Evolutionary conservation across 495 filamentous ascomycete species (phyloP), one percentile per base, ranked within the genome.

Genomic region (Wilcoxina mikolae): DNA sequence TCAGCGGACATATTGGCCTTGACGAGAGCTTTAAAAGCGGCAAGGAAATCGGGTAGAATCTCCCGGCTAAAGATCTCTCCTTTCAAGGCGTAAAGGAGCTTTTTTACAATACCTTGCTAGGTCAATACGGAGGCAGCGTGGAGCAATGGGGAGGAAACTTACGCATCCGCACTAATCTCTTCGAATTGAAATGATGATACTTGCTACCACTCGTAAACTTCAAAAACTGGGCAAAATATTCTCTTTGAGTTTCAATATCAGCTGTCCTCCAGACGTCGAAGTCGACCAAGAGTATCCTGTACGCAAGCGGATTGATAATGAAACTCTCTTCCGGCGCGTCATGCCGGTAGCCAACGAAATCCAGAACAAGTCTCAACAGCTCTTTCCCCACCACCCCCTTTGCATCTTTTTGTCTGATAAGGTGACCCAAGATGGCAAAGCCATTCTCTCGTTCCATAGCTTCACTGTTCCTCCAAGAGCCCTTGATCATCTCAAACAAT

Each of bases 381-480:
- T 84, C 69, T 64, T 56, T 57, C 22, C 65, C 64, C 22, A 53
- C 62, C 54, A 65, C 50, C 7, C 55, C 50, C 25, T 47, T 57
- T 11, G 61, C 54, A 48, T 64, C 50, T 31, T 66, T 66, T 56
- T 65, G 74, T 70, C 53, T 68, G 67, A 57, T 65, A 58, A 56
- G 67, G 56, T 56, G 68, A 57, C 82, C 84, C 28, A 96, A 72
- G n/a, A 95, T 83, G 12, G 84, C 82, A 65, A 94, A 98, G 10
- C 89, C 91, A 61, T 88, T 94, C 53, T 94, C 89, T 64, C 80
- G 80, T 68, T 98, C 91, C 87, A 98, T 94, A 46, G 90, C 89
- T 68, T 98, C 91, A 61, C 93, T 96, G 58, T 95, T 96, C 59
- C 91, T 78, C 91, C 91, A 98, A 65, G 82, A 95, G 45, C 83